These are phyloP conservation scores for Torulaspora gathmanii DNA, from an alignment of 805 yeast genomes.

Conservation along the genomic window DNA sequence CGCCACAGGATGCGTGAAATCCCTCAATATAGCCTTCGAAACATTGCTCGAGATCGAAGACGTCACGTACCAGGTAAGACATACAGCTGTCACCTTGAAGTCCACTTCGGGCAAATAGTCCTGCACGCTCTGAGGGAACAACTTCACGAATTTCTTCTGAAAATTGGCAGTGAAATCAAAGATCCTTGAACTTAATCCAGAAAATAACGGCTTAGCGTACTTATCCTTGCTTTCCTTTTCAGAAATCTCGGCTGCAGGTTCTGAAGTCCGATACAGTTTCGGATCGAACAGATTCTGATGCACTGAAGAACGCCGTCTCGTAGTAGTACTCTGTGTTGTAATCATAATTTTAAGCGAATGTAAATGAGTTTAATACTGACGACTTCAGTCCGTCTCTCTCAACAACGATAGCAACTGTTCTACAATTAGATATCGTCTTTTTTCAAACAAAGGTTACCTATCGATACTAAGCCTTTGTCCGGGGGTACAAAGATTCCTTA, in stretches of 20 bases:
- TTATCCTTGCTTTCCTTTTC: conserved; percentile 5
- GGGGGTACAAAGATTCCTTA: neutral
- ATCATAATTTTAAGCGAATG: conserved; percentile 11
- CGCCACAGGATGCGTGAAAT: conserved; percentile 77
- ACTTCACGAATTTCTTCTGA: conserved; percentile 11
- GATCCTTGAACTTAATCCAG: neutral
- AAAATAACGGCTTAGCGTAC: neutral
- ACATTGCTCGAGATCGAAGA: conserved; percentile 80
- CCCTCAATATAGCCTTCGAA: conserved; percentile 67
- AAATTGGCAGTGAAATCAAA: neutral
- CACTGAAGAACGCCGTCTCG: conserved; percentile 17
- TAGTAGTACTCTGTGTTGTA: conserved; percentile 13
- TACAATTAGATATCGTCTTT: neutral
- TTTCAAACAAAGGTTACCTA: too few species aligned
- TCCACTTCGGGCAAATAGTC: conserved; percentile 34
- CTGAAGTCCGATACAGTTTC: conserved; percentile 16
- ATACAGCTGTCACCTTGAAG: conserved; percentile 47
- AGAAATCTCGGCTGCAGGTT: conserved; percentile 14
- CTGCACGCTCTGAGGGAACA: conserved; percentile 16
- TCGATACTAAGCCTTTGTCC: neutral
- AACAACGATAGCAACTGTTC: neutral
- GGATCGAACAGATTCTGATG: conserved; percentile 28
- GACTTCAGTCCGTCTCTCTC: neutral
- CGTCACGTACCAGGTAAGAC: conserved; percentile 73
- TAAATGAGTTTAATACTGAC: neutral